Evolutionary conservation across 805 yeast genomes (phyloP), one percentile per base, ranked within the genome.

Genomic region (Kregervanrija delftensis): DNA sequence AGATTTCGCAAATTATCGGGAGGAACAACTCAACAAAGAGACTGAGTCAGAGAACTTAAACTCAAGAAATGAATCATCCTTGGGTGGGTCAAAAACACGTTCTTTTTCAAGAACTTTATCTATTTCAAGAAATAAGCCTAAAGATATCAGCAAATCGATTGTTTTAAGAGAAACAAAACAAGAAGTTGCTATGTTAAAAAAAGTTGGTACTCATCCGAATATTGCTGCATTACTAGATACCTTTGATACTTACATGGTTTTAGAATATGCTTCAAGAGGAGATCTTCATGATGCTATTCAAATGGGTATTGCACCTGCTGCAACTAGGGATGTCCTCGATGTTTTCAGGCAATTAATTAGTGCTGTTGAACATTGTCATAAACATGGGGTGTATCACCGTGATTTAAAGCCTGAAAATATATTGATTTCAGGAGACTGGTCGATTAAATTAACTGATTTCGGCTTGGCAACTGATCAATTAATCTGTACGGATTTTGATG

Each of bases 201-300:
- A 77, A 47, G 70, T 84, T 35, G 87, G 88, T 2, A 72, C 69
- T 39, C 69, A 65, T 48, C 71, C 74, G 5, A 70, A 76, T 50
- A 69, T 76, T 38, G 66, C 76, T 11, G 59, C 66, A 15, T 57
- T 76, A 34, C 64, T 69, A 43, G 81, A 76, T 49, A 65, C 66
- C 47, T 76, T 76, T 53, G 81, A 73, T 52, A 67, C 77, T 10
- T 76, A 71, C 50, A 65, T 76, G 51, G 63, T 76, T 11, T 70
- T 89, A 68, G 96, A 88, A 55, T 88, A 83, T 58, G 87, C 96
- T 52, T 74, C 91, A 6, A 77, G 91, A 49, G 96, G 96, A 46
- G 96, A 88, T 60, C 65, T 88, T 39, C 88, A 86, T 57, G 90
- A 85, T 54, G 86, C 89, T 1, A 83, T 85, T 55, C 84, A 79